Base-by-base conservation (phyloP, 1,284 basidiomycete species). In the Somion occarium region DNA sequence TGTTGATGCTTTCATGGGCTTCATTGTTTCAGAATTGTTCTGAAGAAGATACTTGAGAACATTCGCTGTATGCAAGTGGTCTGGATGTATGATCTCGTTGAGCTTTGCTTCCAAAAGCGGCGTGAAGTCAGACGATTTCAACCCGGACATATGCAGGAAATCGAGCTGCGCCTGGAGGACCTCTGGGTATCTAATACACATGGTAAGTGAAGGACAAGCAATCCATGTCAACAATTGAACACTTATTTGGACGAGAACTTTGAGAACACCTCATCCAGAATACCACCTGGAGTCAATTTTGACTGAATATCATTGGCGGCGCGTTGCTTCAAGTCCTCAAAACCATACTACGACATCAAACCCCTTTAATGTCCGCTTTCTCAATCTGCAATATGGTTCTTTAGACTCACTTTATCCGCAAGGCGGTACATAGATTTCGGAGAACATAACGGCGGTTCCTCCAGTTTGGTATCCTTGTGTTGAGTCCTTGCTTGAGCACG, bases 351-450 rank as follows among this genome's bases (percentile, higher is more conserved):
- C n/a, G n/a, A n/a, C n/a, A 9, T n/a, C 9, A 38, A 38, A 26
- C 20, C 7, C 39, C 15, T 20, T 7, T 25, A 15, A 18, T 15
- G n/a, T 44, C 43, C 12, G 38, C n/a, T 5, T 18, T 30, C 19
- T 23, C 13, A 39, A 41, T 41, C 13, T 5, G 12, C 4, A 27
- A 15, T 18, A 18, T 13, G 46, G n/a, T 11, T 37, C 18, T 1
- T 39, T n/a, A 24, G n/a, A 4, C 50, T 39, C 19, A 55, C 56
- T 20, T 53, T 49, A 5, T 54, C 53, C n/a, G 56, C 56, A 1
- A 57, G 51, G 18, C 50, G 49, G 42, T 57, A 57, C 24, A 57
- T 52, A 23, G 56, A 57, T 30, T 57, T 57, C 2, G 56, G 56
- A 4, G 56, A 57, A 23, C 50, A 57, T 18, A 43, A 44, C 1